Conservation (phyloP, 202 grass and related monocot genomes). For the Schoenoplectus triqueter region DNA sequence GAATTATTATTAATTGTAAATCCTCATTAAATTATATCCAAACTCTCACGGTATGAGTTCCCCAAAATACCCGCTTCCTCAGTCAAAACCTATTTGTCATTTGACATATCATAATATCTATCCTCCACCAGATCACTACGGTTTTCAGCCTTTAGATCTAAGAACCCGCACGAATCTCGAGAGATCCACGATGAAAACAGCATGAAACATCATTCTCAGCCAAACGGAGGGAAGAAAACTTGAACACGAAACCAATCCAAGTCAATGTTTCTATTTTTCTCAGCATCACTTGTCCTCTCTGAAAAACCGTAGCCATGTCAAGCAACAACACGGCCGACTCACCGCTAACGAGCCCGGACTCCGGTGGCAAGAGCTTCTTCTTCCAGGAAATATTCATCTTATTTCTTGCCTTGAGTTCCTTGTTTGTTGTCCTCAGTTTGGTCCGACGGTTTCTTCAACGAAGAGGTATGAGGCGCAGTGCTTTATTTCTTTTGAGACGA, state of each 20-base stretch:
- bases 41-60: not conserved
- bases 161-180: not conserved
- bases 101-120: not conserved
- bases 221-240: not conserved
- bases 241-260: not conserved
- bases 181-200: not conserved
- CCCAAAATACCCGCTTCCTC: not conserved
- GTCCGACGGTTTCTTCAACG: constrained; percentile 50
- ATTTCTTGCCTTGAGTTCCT: constrained; percentile 54
- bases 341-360: not conserved
- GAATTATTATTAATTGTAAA: not conserved
- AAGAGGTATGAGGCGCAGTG: not conserved
- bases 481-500: not conserved
- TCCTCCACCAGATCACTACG: not conserved
- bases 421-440: constrained; percentile 54
- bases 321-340: not conserved
- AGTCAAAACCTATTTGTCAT: not conserved
- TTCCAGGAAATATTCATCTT: constrained; percentile 59
- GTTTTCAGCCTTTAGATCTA: not conserved
- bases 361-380: constrained; percentile 41
- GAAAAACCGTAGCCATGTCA: constrained; percentile 26
- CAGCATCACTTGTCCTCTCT: not conserved
- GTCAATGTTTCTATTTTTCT: not conserved
- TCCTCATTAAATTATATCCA: not conserved
- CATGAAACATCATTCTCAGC: not conserved